A percentile compares a stretch with the other conserved stretches of the same genome.
Evolutionary conservation across 257 asterid genomes (phyloP).

Genomic region (Solanum chiquidenum): DNA sequence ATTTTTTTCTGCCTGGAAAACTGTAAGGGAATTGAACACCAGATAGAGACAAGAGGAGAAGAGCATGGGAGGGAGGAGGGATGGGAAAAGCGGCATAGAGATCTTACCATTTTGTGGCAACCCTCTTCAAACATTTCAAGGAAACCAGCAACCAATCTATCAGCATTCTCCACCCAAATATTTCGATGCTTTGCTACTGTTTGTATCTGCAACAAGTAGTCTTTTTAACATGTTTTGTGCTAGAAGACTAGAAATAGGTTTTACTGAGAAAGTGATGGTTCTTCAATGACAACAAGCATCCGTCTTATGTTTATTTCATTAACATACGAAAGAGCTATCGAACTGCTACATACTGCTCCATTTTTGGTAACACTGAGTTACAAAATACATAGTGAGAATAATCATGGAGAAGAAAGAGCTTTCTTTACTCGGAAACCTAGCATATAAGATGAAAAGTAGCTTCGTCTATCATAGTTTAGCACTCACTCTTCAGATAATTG

Average conservation of each 20-base stretch:
- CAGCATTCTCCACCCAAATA: slow-evolving; percentile 57
- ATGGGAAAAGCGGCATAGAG: not conserved
- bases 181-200: slow-evolving; percentile 41
- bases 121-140: slow-evolving; percentile 58
- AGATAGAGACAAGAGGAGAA: not conserved
- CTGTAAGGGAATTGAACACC: not conserved
- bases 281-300: not conserved
- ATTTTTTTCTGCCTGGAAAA: no score
- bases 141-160: slow-evolving; percentile 51
- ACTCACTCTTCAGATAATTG: not conserved
- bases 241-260: not conserved
- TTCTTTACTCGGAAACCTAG: not conserved
- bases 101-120: slow-evolving; percentile 34
- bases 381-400: not conserved
- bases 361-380: not conserved
- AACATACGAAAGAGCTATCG: not conserved
- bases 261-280: not conserved
- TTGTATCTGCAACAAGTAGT: slow-evolving; percentile 30
- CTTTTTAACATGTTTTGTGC: not conserved
- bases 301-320: not conserved
- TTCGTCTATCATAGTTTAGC: not conserved
- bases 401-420: not conserved
- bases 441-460: not conserved
- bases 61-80: not conserved
- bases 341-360: not conserved